Base-by-base conservation (phyloP, 164 flowering plant species). In the Chloranthus sessilifolius region DNA sequence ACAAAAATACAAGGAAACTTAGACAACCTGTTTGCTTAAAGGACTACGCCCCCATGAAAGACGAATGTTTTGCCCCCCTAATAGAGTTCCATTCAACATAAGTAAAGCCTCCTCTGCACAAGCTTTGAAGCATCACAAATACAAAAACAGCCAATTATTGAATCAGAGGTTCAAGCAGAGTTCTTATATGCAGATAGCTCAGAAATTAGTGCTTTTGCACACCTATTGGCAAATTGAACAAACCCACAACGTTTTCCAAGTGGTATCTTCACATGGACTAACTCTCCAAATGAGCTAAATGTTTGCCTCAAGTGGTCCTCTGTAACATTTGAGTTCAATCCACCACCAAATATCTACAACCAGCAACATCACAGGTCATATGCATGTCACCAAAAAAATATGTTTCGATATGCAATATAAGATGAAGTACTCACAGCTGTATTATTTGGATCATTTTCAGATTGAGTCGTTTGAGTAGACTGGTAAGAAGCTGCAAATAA, bases 1-100 rank as follows among this genome's bases (percentile, higher is more conserved):
- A 17, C 16, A 28, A 6, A 25, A 6, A 40, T 25, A 25, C 5
- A 7, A 5, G 6, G 23, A 5, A 42, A 22, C 2, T 37, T 20
- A 14, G 51, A 12, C 9, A 20, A 76, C 92, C 83, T 82, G 95
- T 63, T 76, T 84, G 76, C 73, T 82, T 57, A 83, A 55, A 37
- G 92, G 83, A 45, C 76, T 80, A 16, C 89, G 89, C 1, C 96
- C 96, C 96, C 96, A 87, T 9, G 96, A 82, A 50, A 88, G 86
- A 2, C 96, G 61, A 52, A 88, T 63, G 46, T 47, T 77, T 53
- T 80, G 88, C 27, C 81, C 85, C 25, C 90, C 88, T 62, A 88
- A 40, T 34, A 33, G 79, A 19, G 74, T 63, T 59, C 94, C 94
- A 60, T 80, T 80, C 28, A 88, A 56, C 73, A 55, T 55, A 45